Conservation (phyloP, 768 basidiomycete genomes). For the Megacollybia marginata region DNA sequence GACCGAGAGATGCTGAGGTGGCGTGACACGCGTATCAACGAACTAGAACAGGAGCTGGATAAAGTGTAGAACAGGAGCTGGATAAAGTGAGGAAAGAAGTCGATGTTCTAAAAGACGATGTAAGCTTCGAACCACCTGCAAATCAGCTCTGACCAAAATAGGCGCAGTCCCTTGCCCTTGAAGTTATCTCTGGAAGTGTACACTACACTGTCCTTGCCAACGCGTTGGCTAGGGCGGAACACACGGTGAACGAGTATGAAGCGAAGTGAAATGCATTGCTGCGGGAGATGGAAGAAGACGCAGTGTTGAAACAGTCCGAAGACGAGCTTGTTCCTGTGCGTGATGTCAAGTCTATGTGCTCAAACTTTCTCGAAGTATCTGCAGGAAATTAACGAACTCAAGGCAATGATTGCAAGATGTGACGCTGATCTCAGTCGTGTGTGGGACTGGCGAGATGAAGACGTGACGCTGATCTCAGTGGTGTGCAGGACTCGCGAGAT, state of each 20-base stretch:
- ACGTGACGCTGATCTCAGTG: slow-evolving; percentile 48
- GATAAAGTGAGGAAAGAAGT: slow-evolving; percentile 39
- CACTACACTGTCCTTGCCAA: slow-evolving; percentile 52
- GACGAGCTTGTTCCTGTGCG: too few relatives aligned
- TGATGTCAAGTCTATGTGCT: too few relatives aligned
- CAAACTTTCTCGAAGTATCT: too few relatives aligned
- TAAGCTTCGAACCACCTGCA: too few relatives aligned
- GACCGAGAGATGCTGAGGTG: slow-evolving; percentile 34
- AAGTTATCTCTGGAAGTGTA: slow-evolving; percentile 24
- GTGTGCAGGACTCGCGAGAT: too few relatives aligned
- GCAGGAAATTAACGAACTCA: too few relatives aligned
- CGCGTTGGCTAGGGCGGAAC: slow-evolving; percentile 42
- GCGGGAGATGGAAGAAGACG: slow-evolving; percentile 39
- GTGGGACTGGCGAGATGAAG: slow-evolving; percentile 49
- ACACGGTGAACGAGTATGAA: slow-evolving; percentile 29
- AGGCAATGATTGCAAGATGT: too few relatives aligned
- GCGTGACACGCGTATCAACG: slow-evolving; percentile 14
- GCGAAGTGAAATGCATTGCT: slow-evolving; percentile 7
- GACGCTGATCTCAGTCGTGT: too few relatives aligned
- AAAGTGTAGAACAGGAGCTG: slow-evolving; percentile 40
- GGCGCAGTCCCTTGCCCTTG: too few relatives aligned
- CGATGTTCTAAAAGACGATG: slow-evolving; percentile 20
- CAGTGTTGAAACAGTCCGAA: too few relatives aligned
- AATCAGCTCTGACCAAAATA: too few relatives aligned
- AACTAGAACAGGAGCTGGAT: too few relatives aligned